Evolutionary conservation across 148 eudicot genomes (phyloP).

Genomic region (Chenopodium suecicum): DNA sequence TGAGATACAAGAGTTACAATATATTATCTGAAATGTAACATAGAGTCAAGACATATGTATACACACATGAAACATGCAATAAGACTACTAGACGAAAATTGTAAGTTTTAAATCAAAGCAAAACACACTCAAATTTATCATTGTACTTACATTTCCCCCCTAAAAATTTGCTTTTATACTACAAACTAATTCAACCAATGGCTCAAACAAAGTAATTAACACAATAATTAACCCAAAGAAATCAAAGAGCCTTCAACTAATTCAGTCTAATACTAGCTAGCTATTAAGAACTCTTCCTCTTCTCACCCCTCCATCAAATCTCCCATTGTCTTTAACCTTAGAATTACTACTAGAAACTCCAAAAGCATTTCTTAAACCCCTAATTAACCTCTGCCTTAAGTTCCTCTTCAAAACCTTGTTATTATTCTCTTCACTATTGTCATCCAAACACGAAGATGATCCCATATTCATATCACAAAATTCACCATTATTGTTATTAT

Average conservation of each 20-base stretch:
- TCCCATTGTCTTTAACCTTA: slow-evolving; percentile 16
- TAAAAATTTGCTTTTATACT: too few relatives aligned
- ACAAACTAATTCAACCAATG: background rate
- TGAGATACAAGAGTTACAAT: too few relatives aligned
- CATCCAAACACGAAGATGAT: slow-evolving; percentile 14
- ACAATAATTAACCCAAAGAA: background rate
- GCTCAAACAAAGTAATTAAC: background rate
- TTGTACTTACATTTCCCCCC: too few relatives aligned
- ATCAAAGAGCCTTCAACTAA: background rate
- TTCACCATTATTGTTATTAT: background rate
- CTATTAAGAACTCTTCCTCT: background rate
- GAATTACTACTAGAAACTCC: slow-evolving; percentile 25
- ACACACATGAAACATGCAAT: too few relatives aligned
- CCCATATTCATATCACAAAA: slow-evolving; percentile 14
- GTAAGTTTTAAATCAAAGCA: too few relatives aligned
- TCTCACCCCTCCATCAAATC: background rate
- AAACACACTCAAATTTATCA: too few relatives aligned
- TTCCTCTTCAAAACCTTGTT: slow-evolving; percentile 29
- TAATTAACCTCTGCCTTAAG: slow-evolving; percentile 49
- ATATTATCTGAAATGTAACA: too few relatives aligned
- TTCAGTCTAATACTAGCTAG: background rate
- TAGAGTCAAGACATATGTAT: too few relatives aligned
- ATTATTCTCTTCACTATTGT: background rate
- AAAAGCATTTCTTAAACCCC: slow-evolving; percentile 53
- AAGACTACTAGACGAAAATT: too few relatives aligned